Evolutionary conservation across 352 stramenopile genomes (phyloP), one percentile per base, ranked within the genome.

Genomic region (Globisporangium cystogenes): DNA sequence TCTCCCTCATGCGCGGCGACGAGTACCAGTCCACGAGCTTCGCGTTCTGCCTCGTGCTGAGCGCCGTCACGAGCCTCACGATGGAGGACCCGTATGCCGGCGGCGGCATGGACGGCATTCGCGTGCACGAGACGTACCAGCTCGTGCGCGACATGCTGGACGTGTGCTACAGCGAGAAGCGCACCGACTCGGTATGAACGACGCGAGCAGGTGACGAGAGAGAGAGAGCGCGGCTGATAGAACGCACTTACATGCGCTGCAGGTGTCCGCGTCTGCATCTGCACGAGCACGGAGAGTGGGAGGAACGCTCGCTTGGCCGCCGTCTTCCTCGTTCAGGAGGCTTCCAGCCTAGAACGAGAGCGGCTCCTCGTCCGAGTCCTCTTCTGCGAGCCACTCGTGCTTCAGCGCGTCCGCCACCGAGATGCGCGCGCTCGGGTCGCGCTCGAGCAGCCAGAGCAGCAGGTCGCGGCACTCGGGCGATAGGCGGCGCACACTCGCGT

Each of bases 31-130:
- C 72, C 46, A 79, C 71, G 29, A 90, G 76, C 57, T 93, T 93
- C 60, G 77, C 55, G 14, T 93, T 95, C 51, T 89, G 77, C 46
- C 68, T 95, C 16, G 29, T 72, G 33, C 67, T 93, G 10, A 89
- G 78, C 58, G 64, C 84, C 24, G 67, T 90, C 20, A 95, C 85
- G 42, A 93, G 81, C 40, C 65, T 95, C 31, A 66, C 82, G 37
- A 85, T 95, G 75, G 85, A 93, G 48, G 85, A 95, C 40, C 85
- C 85, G 40, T 93, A 93, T 49, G 70, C 72, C 1, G 77, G 67
- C 8, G 68, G 73, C 29, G 80, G 76, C 8, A 72, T 90, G 55
- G 80, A 90, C 53, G 74, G 76, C 39, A 80, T 90, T 45, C 76
- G 73, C 15, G 64, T 86, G 6, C 60, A 67, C n/a, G 76, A 86